Evolutionary conservation across 1,284 basidiomycete genomes (phyloP).

Genomic region (Tilletia horrida): DNA sequence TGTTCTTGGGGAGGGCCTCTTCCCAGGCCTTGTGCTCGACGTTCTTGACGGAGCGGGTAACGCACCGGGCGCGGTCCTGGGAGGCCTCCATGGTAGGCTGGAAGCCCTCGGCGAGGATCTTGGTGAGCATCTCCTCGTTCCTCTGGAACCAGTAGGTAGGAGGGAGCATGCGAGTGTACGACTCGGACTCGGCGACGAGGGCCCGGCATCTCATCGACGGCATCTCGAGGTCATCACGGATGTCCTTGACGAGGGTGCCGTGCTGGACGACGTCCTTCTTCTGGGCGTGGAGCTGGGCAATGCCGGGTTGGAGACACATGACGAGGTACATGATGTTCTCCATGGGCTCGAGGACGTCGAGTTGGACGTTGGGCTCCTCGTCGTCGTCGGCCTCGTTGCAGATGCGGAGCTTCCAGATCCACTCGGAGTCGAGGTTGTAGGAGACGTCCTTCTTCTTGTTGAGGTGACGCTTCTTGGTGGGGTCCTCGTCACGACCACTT

Average conservation of each 20-base stretch:
- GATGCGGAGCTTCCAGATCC: slow-evolving; percentile 47
- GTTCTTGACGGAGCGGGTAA: slow-evolving; percentile 44
- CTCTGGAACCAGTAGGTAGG: slow-evolving; percentile 50
- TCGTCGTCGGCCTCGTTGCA: slow-evolving; percentile 35
- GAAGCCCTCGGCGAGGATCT: slow-evolving; percentile 44
- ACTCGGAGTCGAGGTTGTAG: slow-evolving; percentile 46
- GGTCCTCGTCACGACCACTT: slow-evolving; percentile 31
- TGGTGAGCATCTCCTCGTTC: slow-evolving; percentile 42
- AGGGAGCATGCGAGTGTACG: slow-evolving; percentile 42
- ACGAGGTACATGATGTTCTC: slow-evolving; percentile 49
- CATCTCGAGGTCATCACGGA: slow-evolving; percentile 42
- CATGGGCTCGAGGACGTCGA: slow-evolving; percentile 45
- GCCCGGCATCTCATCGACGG: slow-evolving; percentile 47
- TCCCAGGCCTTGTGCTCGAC: slow-evolving; percentile 50
- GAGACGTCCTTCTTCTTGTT: slow-evolving; percentile 44
- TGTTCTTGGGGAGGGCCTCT: slow-evolving; percentile 31
- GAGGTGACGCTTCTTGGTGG: slow-evolving; percentile 34
- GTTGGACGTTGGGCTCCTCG: slow-evolving; percentile 42
- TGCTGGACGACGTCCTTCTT: slow-evolving; percentile 48
- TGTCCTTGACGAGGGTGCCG: slow-evolving; percentile 43
- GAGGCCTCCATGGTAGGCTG: slow-evolving; percentile 42
- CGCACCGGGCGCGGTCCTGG: slow-evolving; percentile 29
- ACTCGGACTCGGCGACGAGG: slow-evolving; percentile 43
- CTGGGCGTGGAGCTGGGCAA: slow-evolving; percentile 40
- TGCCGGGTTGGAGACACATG: slow-evolving; percentile 45